phyloP scores from a whole-genome alignment of 129 eudicot species.

The Erigeron canadensis region DNA sequence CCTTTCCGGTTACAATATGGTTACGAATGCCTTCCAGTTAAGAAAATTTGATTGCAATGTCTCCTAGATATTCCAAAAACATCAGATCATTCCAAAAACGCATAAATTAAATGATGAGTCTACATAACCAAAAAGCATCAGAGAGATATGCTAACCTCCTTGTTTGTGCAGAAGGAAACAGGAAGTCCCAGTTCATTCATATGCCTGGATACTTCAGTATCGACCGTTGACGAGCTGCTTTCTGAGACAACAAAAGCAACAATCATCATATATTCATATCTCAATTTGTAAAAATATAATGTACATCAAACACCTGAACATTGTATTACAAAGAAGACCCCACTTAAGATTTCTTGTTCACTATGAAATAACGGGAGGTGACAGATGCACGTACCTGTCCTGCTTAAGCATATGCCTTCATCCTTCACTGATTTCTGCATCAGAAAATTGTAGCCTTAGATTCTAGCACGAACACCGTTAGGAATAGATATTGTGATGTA shows the following conservation, averaged over 20 bases:
- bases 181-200: constrained; percentile 89
- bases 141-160: constrained; percentile 48
- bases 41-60: constrained; percentile 29
- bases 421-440: constrained; percentile 35
- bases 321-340: not conserved
- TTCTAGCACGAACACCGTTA: not conserved
- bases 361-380: no score
- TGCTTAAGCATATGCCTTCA: not conserved
- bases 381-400: constrained; percentile 14
- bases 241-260: constrained; percentile 29
- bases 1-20: constrained; percentile 27
- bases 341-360: no score
- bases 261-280: constrained; percentile 13
- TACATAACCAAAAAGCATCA: not conserved
- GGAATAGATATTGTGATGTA: no score
- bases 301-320: not conserved
- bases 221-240: constrained; percentile 35
- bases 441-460: constrained; percentile 5
- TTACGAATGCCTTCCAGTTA: constrained; percentile 37
- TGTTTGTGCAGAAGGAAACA: constrained; percentile 71
- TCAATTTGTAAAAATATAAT: not conserved
- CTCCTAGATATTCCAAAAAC: constrained; percentile 36
- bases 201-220: constrained; percentile 46
- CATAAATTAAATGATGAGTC: constrained; percentile 16
- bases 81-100: constrained; percentile 23